Conservation (phyloP, 2,329 filamentous ascomycete genomes). For the Verticillium zaregamsianum region DNA sequence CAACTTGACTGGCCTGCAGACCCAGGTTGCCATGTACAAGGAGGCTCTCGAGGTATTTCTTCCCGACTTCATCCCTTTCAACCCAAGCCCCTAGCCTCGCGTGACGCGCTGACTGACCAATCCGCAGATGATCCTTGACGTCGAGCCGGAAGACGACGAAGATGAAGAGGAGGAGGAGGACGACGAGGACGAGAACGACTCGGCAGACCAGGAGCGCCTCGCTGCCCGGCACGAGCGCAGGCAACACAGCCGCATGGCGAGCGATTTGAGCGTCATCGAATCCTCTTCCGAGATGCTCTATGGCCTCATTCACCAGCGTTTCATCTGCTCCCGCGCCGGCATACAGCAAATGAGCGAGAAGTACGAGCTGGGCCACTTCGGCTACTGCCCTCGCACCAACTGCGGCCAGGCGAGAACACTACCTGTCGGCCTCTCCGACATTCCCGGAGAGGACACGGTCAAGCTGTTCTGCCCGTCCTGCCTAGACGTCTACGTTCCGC, state of each 20-base stretch:
- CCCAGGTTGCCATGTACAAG: conserved; percentile 97
- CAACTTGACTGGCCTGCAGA: conserved; percentile 92
- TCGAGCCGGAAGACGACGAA: conserved; percentile 93
- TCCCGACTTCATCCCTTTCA: background rate
- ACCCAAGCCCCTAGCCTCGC: background rate
- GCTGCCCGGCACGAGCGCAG: conserved; percentile 58
- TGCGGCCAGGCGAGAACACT: conserved; percentile 88
- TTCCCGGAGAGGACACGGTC: conserved; percentile 93
- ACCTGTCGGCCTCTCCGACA: conserved; percentile 90
- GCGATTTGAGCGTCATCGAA: conserved; percentile 92
- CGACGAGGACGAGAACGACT: conserved; percentile 69
- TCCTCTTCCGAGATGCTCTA: conserved; percentile 98
- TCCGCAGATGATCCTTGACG: conserved; percentile 86
- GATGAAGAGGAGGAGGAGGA: conserved; percentile 77
- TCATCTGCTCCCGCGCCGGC: conserved; percentile 92
- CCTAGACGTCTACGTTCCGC: conserved; percentile 93
- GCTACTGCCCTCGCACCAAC: conserved; percentile 88
- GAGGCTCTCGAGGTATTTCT: conserved; percentile 76
- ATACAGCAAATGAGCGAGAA: conserved; percentile 99
- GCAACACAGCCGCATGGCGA: conserved; percentile 79
- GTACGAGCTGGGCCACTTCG: conserved; percentile 95
- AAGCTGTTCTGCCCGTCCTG: conserved; percentile 98
- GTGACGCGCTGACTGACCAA: background rate
- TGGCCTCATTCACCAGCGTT: conserved; percentile 95
- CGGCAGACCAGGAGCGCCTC: conserved; percentile 55